A percentile compares a stretch with the other conserved stretches of the same genome.
Conservation (phyloP, 768 basidiomycete species). For the Mycena indigotica region DNA sequence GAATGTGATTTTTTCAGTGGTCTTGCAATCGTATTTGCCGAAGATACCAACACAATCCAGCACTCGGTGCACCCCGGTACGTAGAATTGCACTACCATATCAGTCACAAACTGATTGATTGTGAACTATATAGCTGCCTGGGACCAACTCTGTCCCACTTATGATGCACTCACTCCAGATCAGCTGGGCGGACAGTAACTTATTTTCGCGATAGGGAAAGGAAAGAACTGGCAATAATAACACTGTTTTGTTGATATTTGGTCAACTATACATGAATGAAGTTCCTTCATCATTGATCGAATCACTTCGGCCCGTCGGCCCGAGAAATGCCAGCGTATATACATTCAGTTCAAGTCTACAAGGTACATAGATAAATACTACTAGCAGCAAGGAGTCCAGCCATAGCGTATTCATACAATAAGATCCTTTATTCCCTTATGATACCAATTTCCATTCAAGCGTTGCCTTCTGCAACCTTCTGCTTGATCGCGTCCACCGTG, state of each 20-base stretch:
- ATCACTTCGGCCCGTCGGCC: no score
- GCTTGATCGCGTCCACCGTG: conserved; percentile 84
- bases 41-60: conserved; percentile 9
- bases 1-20: conserved; percentile 26
- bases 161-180: not conserved
- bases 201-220: no score
- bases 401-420: not conserved
- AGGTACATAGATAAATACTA: no score
- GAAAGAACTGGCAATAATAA: no score
- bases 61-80: conserved; percentile 12
- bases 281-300: no score
- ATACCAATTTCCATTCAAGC: not conserved
- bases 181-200: not conserved
- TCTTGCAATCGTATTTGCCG: conserved; percentile 24
- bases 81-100: not conserved
- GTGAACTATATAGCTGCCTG: not conserved
- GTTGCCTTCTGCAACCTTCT: conserved; percentile 60
- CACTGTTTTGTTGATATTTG: no score
- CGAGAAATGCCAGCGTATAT: no score
- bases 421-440: not conserved
- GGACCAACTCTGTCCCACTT: conserved; percentile 3
- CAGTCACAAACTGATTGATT: not conserved
- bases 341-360: no score
- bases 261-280: no score
- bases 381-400: not conserved